Base-by-base conservation (phyloP, 1,284 basidiomycete species). In the Moesziomyces sp. region DNA sequence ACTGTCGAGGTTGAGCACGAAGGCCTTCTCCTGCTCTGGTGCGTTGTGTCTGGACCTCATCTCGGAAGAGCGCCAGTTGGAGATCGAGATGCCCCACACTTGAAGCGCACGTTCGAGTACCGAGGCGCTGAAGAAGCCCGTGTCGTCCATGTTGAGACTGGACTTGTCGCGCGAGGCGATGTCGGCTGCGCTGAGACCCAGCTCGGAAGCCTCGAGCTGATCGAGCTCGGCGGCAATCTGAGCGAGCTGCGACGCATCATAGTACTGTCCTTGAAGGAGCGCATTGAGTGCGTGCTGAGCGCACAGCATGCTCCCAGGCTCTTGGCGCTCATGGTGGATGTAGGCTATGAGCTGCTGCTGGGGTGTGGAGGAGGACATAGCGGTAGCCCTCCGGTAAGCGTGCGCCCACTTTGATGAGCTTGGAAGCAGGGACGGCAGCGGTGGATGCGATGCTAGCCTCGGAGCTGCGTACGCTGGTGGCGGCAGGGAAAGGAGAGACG, bases 281-380 rank as follows among this genome's bases (percentile, higher is more conserved):
- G 69, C 65, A 49, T 83, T 83, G 59, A 83, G 70, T 0, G 78
- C 78, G 51, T 83, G 82, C 65, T 83, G 82, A 0, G 82, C 82
- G 54, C 82, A 83, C 21, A 83, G 76, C 82, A 83, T 83, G 26
- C 77, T 80, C 0, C 82, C 82, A 4, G 47, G 50, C 23, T 83
- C 81, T 49, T 83, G 82, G 1, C 64, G 59, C 56, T 83, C 76
- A 76, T 77, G 76, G 24, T 77, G 76, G 9, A 77, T 77, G 51
- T 77, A 72, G 28, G 73, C 61, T 19, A 77, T 62, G 40, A 77
- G 69, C 72, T 70, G 72, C 57, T 74, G 72, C 38, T 74, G 72
- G 21, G 72, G 62, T 38, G 72, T 60, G 18, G 64, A 73, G 19
- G 66, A 63, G 28, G 66, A 69, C 66, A 69, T 69, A 19, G 3